Percentiles rank a stretch among this genome's conserved stretches.
Evolutionary conservation across 192 early-diverging fungal genomes (phyloP).

Genomic region (Coemansia sp.): DNA sequence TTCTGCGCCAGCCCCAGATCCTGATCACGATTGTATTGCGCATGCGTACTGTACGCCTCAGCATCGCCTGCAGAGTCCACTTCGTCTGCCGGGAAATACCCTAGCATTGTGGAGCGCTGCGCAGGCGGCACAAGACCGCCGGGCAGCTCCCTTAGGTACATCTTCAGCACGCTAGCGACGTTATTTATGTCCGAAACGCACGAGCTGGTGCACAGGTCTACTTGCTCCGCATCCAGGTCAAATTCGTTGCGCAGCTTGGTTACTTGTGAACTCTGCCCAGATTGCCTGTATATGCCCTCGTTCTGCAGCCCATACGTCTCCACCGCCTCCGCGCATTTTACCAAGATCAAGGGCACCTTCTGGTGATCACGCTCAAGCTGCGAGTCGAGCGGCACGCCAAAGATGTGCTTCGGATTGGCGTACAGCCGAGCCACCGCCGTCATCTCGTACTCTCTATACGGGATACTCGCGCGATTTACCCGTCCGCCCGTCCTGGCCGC

Average conservation of each 20-base stretch:
- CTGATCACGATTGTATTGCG: conserved; percentile 17
- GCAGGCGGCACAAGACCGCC: conserved; percentile 75
- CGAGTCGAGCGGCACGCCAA: conserved; percentile 73
- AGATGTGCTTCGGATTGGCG: conserved; percentile 71
- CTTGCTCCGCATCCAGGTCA: conserved; percentile 68
- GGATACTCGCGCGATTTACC: conserved; percentile 40
- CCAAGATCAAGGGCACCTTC: conserved; percentile 74
- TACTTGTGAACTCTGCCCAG: conserved; percentile 75
- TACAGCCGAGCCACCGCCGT: conserved; percentile 55
- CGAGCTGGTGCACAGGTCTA: conserved; percentile 62
- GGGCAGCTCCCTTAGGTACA: conserved; percentile 94
- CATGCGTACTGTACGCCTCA: neutral
- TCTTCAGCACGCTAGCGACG: conserved; percentile 81
- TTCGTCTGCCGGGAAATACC: conserved; percentile 20
- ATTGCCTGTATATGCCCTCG: conserved; percentile 89
- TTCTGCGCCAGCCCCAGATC: conserved; percentile 26
- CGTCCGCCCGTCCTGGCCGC: conserved; percentile 29
- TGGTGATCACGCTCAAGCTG: conserved; percentile 69
- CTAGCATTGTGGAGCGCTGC: conserved; percentile 31
- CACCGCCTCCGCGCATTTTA: conserved; percentile 77
- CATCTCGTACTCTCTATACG: conserved; percentile 44
- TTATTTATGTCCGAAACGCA: conserved; percentile 75
- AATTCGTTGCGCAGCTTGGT: conserved; percentile 69
- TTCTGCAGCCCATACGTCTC: conserved; percentile 73
- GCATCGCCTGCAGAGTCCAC: conserved; percentile 10